Conservation (phyloP, 2,329 filamentous ascomycete species). For the Aureobasidium namibiae region DNA sequence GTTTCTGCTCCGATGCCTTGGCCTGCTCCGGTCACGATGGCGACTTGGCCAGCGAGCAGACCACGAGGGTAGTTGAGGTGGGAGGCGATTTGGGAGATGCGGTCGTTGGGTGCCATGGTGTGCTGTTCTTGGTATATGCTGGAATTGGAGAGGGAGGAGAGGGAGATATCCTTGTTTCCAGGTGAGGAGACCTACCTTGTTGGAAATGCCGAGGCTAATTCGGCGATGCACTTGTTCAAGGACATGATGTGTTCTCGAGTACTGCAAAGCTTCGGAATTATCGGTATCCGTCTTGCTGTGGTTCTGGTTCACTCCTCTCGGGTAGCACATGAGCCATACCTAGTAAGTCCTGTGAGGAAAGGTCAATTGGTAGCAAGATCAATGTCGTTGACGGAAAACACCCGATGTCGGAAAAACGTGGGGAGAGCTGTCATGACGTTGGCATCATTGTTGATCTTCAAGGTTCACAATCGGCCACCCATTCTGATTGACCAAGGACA, state of each 20-base stretch:
- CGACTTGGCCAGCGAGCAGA: constrained; percentile 68
- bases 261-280: too few relatives aligned
- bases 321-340: too few relatives aligned
- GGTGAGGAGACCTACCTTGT: constrained; percentile 3
- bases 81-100: constrained; percentile 59
- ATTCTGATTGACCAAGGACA: not conserved
- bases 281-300: too few relatives aligned
- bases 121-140: too few relatives aligned
- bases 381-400: not conserved
- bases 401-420: constrained; percentile 3
- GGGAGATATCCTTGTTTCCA: not conserved
- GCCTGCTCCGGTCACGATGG: constrained; percentile 79
- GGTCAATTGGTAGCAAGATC: too few relatives aligned
- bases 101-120: constrained; percentile 16
- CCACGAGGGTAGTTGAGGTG: constrained; percentile 78
- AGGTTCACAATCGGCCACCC: not conserved
- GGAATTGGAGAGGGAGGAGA: too few relatives aligned
- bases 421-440: constrained; percentile 5
- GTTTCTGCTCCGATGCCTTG: constrained; percentile 85
- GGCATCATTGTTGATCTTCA: not conserved
- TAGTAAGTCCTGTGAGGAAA: too few relatives aligned
- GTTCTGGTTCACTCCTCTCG: too few relatives aligned
- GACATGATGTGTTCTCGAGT: not conserved
- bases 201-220: constrained; percentile 2
- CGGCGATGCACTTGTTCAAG: not conserved